Conservation (phyloP, 768 basidiomycete genomes). For the Termitomyces sp. region DNA sequence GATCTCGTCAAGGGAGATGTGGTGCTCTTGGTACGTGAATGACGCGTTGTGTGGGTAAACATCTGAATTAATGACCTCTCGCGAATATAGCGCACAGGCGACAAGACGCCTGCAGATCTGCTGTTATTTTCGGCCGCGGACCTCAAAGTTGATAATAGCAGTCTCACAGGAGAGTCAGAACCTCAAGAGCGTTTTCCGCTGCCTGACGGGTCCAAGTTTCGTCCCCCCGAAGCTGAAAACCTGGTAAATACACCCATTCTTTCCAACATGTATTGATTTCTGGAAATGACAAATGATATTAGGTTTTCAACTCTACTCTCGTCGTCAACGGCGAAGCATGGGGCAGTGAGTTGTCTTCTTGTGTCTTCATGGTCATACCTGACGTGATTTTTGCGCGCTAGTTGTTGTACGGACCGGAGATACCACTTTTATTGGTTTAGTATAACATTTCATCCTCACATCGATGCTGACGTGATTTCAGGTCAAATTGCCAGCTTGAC, state of each 20-base stretch:
- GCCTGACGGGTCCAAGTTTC: constrained; percentile 39
- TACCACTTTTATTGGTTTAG: constrained; percentile 58
- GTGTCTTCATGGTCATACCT: neutral
- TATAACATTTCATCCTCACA: neutral
- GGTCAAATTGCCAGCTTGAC: constrained; percentile 69
- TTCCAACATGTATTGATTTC: neutral
- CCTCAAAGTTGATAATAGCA: constrained; percentile 69
- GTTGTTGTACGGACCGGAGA: constrained; percentile 68
- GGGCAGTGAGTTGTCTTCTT: constrained; percentile 44
- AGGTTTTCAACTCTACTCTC: constrained; percentile 72
- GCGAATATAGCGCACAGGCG: constrained; percentile 50
- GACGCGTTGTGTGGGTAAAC: neutral
- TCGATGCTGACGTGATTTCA: constrained; percentile 14
- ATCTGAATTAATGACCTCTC: constrained; percentile 1
- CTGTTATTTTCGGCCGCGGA: constrained; percentile 57
- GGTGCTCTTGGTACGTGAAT: constrained; percentile 49
- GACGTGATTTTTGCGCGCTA: constrained; percentile 16
- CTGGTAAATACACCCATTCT: constrained; percentile 33
- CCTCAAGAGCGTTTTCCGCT: constrained; percentile 56
- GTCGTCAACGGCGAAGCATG: constrained; percentile 71
- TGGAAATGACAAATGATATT: neutral
- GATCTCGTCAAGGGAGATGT: constrained; percentile 66
- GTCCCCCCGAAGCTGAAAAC: constrained; percentile 65
- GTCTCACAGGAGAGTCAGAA: constrained; percentile 68
- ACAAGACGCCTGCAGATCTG: constrained; percentile 70